Conservation (phyloP, 257 asterid genomes). For the Perilla frutescens region DNA sequence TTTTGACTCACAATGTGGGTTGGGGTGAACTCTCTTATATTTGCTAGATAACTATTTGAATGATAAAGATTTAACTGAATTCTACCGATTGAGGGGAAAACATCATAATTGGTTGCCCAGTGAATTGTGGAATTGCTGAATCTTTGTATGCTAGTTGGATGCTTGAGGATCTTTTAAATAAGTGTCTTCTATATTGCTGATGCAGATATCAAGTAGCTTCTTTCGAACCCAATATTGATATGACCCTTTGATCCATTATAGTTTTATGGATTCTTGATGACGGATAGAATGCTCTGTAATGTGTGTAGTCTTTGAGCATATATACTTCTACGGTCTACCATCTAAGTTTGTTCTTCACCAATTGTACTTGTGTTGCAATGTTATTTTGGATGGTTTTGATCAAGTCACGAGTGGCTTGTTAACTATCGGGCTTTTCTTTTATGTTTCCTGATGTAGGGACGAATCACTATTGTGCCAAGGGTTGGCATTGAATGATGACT, state of each 20-base stretch:
- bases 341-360: background rate
- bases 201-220: slow-evolving; percentile 24
- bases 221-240: background rate
- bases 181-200: slow-evolving; percentile 1
- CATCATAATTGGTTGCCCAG: no score
- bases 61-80: background rate
- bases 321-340: slow-evolving; percentile 7
- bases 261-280: slow-evolving; percentile 20
- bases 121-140: slow-evolving; percentile 11
- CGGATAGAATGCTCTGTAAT: slow-evolving; percentile 15
- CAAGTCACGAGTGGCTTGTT: background rate
- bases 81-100: background rate
- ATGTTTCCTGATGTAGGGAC: slow-evolving; percentile 62
- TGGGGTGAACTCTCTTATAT: slow-evolving; percentile 13
- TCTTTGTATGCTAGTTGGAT: background rate
- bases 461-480: slow-evolving; percentile 94
- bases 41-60: slow-evolving; percentile 1
- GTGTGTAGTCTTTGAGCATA: slow-evolving; percentile 20
- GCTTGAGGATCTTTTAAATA: slow-evolving; percentile 14
- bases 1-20: background rate
- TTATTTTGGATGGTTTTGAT: slow-evolving; percentile 26
- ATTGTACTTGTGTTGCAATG: slow-evolving; percentile 15
- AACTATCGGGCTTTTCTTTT: slow-evolving; percentile 21
- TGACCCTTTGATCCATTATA: slow-evolving; percentile 5
- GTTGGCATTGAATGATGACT: slow-evolving; percentile 87